A percentile compares a stretch with the other conserved stretches of the same genome.
Evolutionary conservation across 2,329 filamentous ascomycete genomes (phyloP).

Genomic region (Torrubiellomyces zombiae): DNA sequence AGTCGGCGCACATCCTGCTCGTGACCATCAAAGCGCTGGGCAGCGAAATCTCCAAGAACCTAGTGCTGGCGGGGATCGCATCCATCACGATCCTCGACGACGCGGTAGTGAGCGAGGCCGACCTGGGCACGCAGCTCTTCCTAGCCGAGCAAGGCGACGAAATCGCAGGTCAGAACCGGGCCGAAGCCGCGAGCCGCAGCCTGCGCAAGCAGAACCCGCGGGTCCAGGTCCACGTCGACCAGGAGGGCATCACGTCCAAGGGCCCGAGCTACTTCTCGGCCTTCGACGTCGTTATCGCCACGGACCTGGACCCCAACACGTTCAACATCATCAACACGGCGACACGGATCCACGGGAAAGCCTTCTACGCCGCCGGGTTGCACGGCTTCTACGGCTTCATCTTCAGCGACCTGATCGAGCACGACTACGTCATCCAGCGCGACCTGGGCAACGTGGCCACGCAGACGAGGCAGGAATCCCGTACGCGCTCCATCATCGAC

Average conservation of each 20-base stretch:
- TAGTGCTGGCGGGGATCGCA: conserved; percentile 83
- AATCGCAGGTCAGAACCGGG: conserved; percentile 67
- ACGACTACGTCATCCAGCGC: conserved; percentile 80
- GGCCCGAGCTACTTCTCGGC: conserved; percentile 55
- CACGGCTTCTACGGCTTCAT: conserved; percentile 92
- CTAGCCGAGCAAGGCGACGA: conserved; percentile 42
- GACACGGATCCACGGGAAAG: conserved; percentile 57
- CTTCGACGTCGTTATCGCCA: conserved; percentile 81
- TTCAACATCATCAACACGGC: conserved; percentile 72
- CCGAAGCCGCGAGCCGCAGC: conserved; percentile 59
- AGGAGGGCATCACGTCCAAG: conserved; percentile 49
- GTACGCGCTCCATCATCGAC: conserved; percentile 58
- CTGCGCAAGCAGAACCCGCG: conserved; percentile 80
- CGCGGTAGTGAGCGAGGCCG: conserved; percentile 55
- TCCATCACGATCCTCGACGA: conserved; percentile 81
- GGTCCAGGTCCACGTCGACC: conserved; percentile 58
- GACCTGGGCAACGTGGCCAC: conserved; percentile 61
- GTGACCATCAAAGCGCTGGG: conserved; percentile 77
- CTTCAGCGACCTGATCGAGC: conserved; percentile 81
- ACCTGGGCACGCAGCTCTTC: conserved; percentile 74
- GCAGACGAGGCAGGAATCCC: conserved; percentile 46
- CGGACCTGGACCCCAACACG: conserved; percentile 61
- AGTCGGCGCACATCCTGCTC: conserved; percentile 75
- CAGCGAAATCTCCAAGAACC: conserved; percentile 93
- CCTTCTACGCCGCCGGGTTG: conserved; percentile 77